Evolutionary conservation across 2,329 filamentous ascomycete species (phyloP).

Genomic region (Bipolaris oryzae): DNA sequence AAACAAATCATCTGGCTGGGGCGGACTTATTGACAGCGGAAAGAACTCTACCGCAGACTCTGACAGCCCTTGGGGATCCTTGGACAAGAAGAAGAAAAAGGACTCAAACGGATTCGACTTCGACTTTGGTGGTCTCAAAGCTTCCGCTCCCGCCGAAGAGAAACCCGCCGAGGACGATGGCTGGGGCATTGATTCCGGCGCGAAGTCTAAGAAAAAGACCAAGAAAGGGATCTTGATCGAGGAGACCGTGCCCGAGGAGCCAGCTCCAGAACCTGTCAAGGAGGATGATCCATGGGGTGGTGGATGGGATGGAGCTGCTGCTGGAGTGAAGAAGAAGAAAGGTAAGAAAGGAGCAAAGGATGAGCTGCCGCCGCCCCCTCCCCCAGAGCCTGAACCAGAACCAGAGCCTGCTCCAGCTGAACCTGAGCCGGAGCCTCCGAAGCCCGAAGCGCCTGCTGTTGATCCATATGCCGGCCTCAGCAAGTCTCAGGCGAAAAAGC

Average conservation of each 20-base stretch:
- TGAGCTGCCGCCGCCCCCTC: conserved; percentile 27
- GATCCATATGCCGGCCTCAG: conserved; percentile 40
- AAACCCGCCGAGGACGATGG: conserved; percentile 37
- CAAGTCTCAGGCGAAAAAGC: conserved; percentile 40
- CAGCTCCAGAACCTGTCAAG: conserved; percentile 30
- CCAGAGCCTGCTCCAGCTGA: conserved; percentile 14
- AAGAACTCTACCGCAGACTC: conserved; percentile 40
- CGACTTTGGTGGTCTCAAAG: conserved; percentile 43
- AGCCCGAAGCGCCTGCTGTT: conserved; percentile 47
- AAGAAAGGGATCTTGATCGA: conserved; percentile 44
- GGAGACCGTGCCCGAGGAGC: conserved; percentile 29
- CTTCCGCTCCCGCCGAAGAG: conserved; percentile 23
- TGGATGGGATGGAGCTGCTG: conserved; percentile 26
- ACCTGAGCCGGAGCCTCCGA: conserved; percentile 45
- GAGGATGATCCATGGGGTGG: conserved; percentile 41
- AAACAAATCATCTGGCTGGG: conserved; percentile 32
- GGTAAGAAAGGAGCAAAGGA: conserved; percentile 33
- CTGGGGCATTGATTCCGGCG: conserved; percentile 43
- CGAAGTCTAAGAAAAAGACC: conserved; percentile 54
- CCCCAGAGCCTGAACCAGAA: conserved; percentile 17
- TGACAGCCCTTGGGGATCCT: conserved; percentile 42
- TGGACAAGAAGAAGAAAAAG: conserved; percentile 49
- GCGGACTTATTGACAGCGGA: conserved; percentile 29
- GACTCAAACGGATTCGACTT: conserved; percentile 44
- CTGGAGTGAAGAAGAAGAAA: conserved; percentile 39